phyloP scores from a whole-genome alignment of 1,284 basidiomycete genomes.

The Naganishia sp. region DNA sequence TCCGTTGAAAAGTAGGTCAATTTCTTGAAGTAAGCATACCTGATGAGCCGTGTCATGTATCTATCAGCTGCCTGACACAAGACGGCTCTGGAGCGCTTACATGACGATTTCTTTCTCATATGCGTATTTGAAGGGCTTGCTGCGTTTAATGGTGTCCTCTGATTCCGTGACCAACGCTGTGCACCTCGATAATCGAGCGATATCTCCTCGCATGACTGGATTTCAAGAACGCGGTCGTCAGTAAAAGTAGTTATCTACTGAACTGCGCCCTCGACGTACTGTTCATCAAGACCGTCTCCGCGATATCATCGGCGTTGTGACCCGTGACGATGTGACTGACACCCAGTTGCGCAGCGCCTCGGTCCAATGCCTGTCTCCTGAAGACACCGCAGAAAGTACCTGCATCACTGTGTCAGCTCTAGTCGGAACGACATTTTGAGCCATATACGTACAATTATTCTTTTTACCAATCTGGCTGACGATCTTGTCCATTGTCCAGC shows the following conservation, averaged over 20 bases:
- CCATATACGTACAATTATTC: conserved; percentile 73
- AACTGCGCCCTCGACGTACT: conserved; percentile 60
- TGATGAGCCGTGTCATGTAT: conserved; percentile 45
- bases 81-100: conserved; percentile 56
- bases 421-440: neutral
- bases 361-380: conserved; percentile 89
- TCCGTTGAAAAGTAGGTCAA: conserved; percentile 99
- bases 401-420: conserved; percentile 31
- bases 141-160: conserved; percentile 91
- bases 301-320: conserved; percentile 98
- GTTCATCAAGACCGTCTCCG: conserved; percentile 98
- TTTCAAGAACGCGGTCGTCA: conserved; percentile 28
- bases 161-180: conserved; percentile 91
- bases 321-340: conserved; percentile 99
- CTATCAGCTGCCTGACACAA: conserved; percentile 10
- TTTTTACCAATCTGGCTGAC: conserved; percentile 92
- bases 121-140: conserved; percentile 98
- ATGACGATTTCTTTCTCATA: conserved; percentile 99
- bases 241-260: neutral
- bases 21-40: conserved; percentile 98
- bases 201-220: conserved; percentile 93
- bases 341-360: conserved; percentile 81
- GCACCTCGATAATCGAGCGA: conserved; percentile 88
- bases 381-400: conserved; percentile 98
- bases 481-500: conserved; percentile 99